Conservation (phyloP, 2,329 filamentous ascomycete genomes). For the Sporothrix pallida region DNA sequence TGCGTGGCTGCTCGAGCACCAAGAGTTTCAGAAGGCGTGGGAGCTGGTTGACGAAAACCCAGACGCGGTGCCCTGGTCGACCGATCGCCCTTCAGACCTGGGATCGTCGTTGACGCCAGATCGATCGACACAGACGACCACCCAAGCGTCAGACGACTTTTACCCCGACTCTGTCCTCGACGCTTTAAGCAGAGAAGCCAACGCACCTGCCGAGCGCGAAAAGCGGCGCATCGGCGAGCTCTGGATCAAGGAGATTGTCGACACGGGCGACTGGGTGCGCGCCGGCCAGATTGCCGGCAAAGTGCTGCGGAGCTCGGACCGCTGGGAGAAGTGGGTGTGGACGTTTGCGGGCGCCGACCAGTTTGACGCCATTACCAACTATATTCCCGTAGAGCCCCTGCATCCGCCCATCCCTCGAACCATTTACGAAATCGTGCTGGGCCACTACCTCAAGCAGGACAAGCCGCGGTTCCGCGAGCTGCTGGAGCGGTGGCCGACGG, state of each 20-base stretch:
- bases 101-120: constrained; percentile 50
- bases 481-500: constrained; percentile 81
- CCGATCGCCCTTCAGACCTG: constrained; percentile 47
- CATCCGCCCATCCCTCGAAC: constrained; percentile 78
- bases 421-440: constrained; percentile 87
- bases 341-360: constrained; percentile 84
- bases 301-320: constrained; percentile 76
- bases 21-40: constrained; percentile 86
- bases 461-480: constrained; percentile 77
- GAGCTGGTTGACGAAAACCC: constrained; percentile 87
- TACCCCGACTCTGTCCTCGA: constrained; percentile 76
- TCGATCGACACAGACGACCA: constrained; percentile 37
- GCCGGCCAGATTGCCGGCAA: constrained; percentile 83
- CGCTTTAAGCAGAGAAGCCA: constrained; percentile 61
- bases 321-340: constrained; percentile 97
- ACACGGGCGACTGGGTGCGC: constrained; percentile 72
- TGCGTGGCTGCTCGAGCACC: constrained; percentile 80
- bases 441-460: constrained; percentile 83
- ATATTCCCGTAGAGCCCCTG: constrained; percentile 79
- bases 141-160: constrained; percentile 58
- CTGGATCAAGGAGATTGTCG: constrained; percentile 87
- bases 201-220: constrained; percentile 78
- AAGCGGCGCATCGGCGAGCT: constrained; percentile 90
- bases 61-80: constrained; percentile 61
- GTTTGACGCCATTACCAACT: constrained; percentile 86